These are phyloP conservation scores for Nannochloropsis salina DNA, from an alignment of 108 stramenopile species.

Conservation along the genomic window DNA sequence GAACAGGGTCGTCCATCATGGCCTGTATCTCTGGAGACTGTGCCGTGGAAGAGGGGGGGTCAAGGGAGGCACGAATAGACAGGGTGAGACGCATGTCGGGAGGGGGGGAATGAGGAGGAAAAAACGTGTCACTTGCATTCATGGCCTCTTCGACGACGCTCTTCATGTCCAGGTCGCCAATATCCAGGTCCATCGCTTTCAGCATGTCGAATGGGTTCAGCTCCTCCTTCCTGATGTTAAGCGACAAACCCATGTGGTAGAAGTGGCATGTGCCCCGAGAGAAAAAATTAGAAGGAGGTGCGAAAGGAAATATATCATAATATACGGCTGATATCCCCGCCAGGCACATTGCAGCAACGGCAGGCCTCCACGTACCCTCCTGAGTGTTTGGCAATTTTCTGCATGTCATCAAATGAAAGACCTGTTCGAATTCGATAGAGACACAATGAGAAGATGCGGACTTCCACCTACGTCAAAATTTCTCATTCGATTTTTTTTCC, in stretches of 20 bases:
- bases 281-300: too few species aligned
- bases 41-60: neutral
- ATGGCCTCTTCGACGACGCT: neutral
- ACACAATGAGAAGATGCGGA: neutral
- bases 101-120: neutral
- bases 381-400: neutral
- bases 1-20: neutral
- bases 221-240: neutral
- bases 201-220: neutral
- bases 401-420: slow-evolving; percentile 5
- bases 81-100: neutral
- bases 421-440: neutral
- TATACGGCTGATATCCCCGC: too few species aligned
- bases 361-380: neutral
- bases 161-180: neutral
- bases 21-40: neutral
- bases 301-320: too few species aligned
- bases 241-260: too few species aligned
- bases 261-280: too few species aligned
- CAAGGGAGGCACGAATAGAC: neutral
- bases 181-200: neutral
- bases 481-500: neutral
- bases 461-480: neutral
- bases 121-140: neutral
- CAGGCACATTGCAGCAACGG: too few species aligned